Conservation (phyloP, 495 filamentous ascomycete species). For the Terfezia claveryi region DNA sequence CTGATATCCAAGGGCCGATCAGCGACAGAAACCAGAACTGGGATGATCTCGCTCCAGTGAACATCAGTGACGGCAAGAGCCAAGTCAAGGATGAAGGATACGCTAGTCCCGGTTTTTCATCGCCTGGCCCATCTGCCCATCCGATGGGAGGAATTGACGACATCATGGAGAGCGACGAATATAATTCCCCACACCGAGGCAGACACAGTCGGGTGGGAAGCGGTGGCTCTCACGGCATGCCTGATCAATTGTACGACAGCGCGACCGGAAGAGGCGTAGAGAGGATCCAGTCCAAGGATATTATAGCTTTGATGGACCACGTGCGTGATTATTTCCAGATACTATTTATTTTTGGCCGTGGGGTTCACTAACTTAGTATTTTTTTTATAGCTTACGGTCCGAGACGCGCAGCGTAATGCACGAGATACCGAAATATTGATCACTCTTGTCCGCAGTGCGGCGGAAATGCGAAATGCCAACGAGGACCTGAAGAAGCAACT, state of each 20-base stretch:
- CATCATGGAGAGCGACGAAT: constrained; percentile 37
- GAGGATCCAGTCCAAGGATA: constrained; percentile 86
- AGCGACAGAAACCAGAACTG: constrained; percentile 10
- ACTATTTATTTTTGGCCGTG: background rate
- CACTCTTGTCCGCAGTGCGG: constrained; percentile 76
- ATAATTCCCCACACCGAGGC: constrained; percentile 11
- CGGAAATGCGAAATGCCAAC: constrained; percentile 93
- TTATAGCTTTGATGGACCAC: constrained; percentile 94
- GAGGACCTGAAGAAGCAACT: constrained; percentile 91
- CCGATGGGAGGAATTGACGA: constrained; percentile 31
- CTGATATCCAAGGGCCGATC: constrained; percentile 47
- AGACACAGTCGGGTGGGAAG: constrained; percentile 25
- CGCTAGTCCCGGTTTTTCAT: constrained; percentile 27
- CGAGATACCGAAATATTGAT: constrained; percentile 92
- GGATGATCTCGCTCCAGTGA: constrained; percentile 1
- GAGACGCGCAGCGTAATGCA: constrained; percentile 90
- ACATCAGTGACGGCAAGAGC: background rate
- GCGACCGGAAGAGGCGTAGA: constrained; percentile 77
- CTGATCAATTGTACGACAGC: constrained; percentile 74
- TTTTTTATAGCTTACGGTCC: constrained; percentile 56
- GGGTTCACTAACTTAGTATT: constrained; percentile 20
- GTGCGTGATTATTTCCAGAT: constrained; percentile 26
- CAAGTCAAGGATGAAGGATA: constrained; percentile 56
- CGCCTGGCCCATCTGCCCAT: constrained; percentile 10
- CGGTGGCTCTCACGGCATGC: constrained; percentile 76